phyloP scores from a whole-genome alignment of 2,329 filamentous ascomycete genomes.

The Penicillium aurantiogriseum region DNA sequence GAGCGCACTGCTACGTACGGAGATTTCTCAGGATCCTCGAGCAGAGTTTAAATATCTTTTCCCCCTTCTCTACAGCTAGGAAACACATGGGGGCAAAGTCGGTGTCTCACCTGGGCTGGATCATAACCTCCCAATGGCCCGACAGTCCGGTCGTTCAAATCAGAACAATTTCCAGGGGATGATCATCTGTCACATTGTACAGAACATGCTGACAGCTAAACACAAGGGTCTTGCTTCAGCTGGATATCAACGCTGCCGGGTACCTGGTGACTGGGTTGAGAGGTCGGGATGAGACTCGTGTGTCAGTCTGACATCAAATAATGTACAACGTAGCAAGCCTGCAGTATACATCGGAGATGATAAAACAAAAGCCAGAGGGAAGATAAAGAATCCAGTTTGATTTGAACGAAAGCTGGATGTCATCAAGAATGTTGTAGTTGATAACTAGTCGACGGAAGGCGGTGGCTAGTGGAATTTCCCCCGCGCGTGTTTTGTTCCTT shows the following conservation, averaged over 20 bases:
- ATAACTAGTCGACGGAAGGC: slow-evolving; percentile 10
- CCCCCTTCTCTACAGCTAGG: not conserved
- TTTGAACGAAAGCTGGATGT: not conserved
- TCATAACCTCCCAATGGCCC: slow-evolving; percentile 10
- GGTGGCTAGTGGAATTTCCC: slow-evolving; percentile 16
- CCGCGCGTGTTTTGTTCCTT: slow-evolving; percentile 20
- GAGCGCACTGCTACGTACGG: not conserved
- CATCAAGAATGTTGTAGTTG: slow-evolving; percentile 11
- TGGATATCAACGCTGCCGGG: slow-evolving; percentile 5
- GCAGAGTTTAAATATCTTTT: not conserved
- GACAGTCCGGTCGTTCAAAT: not conserved
- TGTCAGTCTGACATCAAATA: slow-evolving; percentile 4
- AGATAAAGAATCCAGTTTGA: not conserved
- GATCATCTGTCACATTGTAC: not conserved
- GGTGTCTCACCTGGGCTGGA: slow-evolving; percentile 4
- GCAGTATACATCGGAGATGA: not conserved
- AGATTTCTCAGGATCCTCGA: not conserved
- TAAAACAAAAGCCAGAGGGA: not conserved
- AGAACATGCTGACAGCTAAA: not conserved
- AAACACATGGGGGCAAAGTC: not conserved
- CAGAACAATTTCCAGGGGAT: not conserved
- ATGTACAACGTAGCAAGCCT: not conserved
- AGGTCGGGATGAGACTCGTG: not conserved
- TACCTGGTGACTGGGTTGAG: slow-evolving; percentile 5
- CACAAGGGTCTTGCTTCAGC: slow-evolving; percentile 1